These are phyloP conservation scores for Aurinia saxatilis DNA, from an alignment of 345 rosid genomes.

Conservation along the genomic window DNA sequence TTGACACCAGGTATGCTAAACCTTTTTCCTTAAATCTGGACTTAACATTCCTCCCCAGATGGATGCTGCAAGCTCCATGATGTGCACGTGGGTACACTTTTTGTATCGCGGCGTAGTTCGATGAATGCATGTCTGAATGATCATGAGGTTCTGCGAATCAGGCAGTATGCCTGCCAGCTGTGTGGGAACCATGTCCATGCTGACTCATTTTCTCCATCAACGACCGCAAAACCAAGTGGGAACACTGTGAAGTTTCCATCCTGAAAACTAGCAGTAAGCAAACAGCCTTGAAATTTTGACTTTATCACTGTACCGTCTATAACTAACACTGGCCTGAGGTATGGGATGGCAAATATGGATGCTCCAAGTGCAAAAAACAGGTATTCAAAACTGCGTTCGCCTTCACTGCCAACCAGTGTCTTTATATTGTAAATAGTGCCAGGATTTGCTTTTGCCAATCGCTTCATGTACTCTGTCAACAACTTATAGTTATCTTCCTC, in stretches of 20 bases:
- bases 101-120: not conserved
- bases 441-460: not conserved
- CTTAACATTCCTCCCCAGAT: not conserved
- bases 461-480: not conserved
- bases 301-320: not conserved
- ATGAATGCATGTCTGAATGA: not conserved
- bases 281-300: not conserved
- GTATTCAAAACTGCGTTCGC: not conserved
- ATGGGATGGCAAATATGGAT: not conserved
- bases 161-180: not conserved
- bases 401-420: rapidly evolving
- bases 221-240: not conserved
- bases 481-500: not conserved
- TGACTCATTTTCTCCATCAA: not conserved
- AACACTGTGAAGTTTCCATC: not conserved
- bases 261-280: not conserved
- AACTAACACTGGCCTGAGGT: not conserved
- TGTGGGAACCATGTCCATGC: not conserved
- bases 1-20: not conserved
- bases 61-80: not conserved
- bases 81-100: not conserved
- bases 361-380: not conserved
- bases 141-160: not conserved
- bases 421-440: not conserved
- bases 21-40: not conserved